Evolutionary conservation across 352 stramenopile genomes (phyloP), one percentile per base, ranked within the genome.

Genomic region (Blastocystis sp.): DNA sequence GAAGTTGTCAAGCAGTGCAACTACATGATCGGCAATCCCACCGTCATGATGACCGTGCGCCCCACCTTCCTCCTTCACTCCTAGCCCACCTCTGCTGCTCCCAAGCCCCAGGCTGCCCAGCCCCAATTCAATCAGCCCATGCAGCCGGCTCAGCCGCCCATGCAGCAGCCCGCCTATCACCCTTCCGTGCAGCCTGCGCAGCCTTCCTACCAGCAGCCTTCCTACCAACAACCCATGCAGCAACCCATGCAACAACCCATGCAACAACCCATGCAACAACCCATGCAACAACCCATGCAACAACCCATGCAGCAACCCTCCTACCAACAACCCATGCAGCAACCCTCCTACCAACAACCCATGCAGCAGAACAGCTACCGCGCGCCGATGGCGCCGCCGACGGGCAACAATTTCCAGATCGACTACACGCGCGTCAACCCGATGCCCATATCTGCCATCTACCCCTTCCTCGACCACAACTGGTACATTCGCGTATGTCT

Each of bases 401-500:
- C 40, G 34, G 69, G 69, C 43, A 48, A 24, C 3, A 69, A 76
- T 11, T 76, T 59, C 38, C 21, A 42, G 38, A 63, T 84, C 48
- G 74, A 84, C 45, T 68, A 61, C n/a, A 64, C 52, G 28, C 54
- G 57, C 19, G 45, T 62, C 54, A 84, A 84, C 43, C 74, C 68
- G 45, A 68, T 84, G 10, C 74, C 74, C 3, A 84, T 84, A 57
- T 68, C 52, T 4, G 74, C 74, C 21, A 84, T 84, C 45, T 59
- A 84, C 48, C 74, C 74, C 11, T 84, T 69, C 48, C 74, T 84
- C 3, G 57, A 62, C 34, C 34, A 68, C 57, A 64, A 64, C 61
- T 84, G 74, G 74, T 84, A 43, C 17, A 84, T 84, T 52, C 74
- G 74, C n/a, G 74, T 84, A 84, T 4, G 3, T 7, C 40, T 9